Conservation (phyloP, 2,329 filamentous ascomycete genomes). For the Alternaria arbusti region DNA sequence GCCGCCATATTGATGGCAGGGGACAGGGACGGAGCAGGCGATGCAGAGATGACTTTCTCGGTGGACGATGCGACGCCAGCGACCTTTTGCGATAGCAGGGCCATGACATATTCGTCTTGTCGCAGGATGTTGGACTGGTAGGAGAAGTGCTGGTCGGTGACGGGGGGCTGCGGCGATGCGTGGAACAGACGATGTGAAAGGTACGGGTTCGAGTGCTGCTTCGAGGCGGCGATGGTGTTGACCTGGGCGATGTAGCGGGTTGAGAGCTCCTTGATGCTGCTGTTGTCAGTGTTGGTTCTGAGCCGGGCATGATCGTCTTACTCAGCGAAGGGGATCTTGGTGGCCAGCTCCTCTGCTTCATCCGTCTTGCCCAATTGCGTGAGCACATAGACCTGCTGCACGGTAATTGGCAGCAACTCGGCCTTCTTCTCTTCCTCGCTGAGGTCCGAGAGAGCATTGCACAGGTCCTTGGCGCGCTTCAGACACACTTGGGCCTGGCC, state of each 20-base stretch:
- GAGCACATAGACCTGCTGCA: constrained; percentile 78
- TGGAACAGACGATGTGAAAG: constrained; percentile 68
- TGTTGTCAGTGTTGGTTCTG: constrained; percentile 18
- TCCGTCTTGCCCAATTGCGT: constrained; percentile 68
- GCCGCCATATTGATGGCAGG: constrained; percentile 63
- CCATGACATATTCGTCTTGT: constrained; percentile 69
- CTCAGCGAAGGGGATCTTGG: constrained; percentile 66
- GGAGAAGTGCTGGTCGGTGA: constrained; percentile 71
- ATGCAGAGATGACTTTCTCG: constrained; percentile 55
- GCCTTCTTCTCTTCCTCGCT: constrained; percentile 74
- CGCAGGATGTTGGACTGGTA: constrained; percentile 69
- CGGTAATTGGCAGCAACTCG: constrained; percentile 76
- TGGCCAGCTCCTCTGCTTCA: constrained; percentile 69
- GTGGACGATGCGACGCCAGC: constrained; percentile 67
- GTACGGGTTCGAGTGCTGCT: constrained; percentile 67
- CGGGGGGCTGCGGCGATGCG: constrained; percentile 58
- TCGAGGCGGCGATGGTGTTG: constrained; percentile 63
- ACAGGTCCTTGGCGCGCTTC: constrained; percentile 73
- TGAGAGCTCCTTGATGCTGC: constrained; percentile 70
- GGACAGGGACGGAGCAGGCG: constrained; percentile 55
- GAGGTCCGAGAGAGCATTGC: constrained; percentile 75
- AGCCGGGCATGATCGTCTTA: constrained; percentile 49
- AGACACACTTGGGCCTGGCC: constrained; percentile 69
- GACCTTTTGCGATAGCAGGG: constrained; percentile 72
- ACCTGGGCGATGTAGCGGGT: constrained; percentile 71